These are phyloP conservation scores for Solanum neorickii DNA, from an alignment of 257 asterid genomes.

Conservation along the genomic window DNA sequence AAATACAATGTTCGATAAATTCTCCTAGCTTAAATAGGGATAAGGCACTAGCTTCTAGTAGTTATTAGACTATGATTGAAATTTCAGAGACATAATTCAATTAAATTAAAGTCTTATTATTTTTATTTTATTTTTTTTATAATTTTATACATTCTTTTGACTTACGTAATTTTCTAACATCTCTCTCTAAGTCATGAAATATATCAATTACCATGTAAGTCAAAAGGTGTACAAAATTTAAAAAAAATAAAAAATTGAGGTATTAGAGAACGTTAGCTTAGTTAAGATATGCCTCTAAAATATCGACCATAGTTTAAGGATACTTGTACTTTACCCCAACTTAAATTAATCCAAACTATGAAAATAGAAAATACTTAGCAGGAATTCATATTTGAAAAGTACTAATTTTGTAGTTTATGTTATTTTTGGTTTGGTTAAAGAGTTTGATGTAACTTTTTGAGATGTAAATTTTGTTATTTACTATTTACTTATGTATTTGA, in stretches of 20 bases:
- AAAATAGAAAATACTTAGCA: background rate
- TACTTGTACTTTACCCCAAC: fast-evolving
- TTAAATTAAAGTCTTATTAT: too few species aligned
- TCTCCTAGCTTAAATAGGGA: background rate
- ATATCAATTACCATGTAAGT: fast-evolving
- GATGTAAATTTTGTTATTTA: background rate
- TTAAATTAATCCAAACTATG: background rate
- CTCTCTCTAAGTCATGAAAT: background rate
- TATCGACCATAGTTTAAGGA: fast-evolving
- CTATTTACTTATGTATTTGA: background rate
- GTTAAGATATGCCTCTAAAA: fast-evolving
- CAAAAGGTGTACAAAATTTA: fast-evolving
- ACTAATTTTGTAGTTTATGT: background rate
- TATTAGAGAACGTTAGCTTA: fast-evolving
- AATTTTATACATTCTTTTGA: too few species aligned
- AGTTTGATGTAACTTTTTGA: background rate
- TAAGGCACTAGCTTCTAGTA: background rate
- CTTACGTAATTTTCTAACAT: fast-evolving
- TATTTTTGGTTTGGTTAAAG: background rate
- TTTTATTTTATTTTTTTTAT: fast-evolving
- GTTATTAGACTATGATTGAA: fast-evolving
- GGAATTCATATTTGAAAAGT: background rate
- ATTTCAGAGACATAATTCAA: fast-evolving
- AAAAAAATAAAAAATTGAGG: fast-evolving
- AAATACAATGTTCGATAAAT: background rate